Evolutionary conservation across 2,329 filamentous ascomycete genomes (phyloP), one percentile per base, ranked within the genome.

Genomic region (Penicillium oxalicum): DNA sequence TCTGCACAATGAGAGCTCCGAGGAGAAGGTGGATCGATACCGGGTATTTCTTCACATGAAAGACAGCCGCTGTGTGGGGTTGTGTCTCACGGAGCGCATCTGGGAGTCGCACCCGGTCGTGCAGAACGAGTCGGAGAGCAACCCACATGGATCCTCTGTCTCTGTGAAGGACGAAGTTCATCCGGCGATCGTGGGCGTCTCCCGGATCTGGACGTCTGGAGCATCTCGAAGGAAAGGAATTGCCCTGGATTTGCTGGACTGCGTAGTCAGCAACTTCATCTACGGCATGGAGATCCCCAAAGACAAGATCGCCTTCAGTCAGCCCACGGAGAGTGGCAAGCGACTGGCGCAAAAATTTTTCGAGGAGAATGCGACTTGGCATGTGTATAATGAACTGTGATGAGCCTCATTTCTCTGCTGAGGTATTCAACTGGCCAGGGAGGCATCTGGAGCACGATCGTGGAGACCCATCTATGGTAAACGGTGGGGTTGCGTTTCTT

Each of bases 131-230:
- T 53, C 50, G 34, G 53, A 56, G 26, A 49, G 53, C 29, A n/a
- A 28, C 18, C 47, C 59, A 26, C 54, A 62, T 45, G 65, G 68
- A 51, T 73, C 70, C 1, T 73, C 72, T 4, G 68, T 80, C 49
- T 74, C 71, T 2, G 67, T 76, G 33, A 69, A 70, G 44, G 65
- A 69, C 26, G 66, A 70, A 40, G 56, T 69, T 4, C 63, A 73
- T 26, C 66, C 72, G 2, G 80, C 77, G 2, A 70, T 78, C n/a
- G 71, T 84, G 46, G 80, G 81, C 13, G 76, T 86, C 26, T 83
- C 82, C 25, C 75, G 83, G 28, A 81, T 86, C 55, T 86, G 83
- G 83, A 82, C 80, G 0, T 80, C 78, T 6, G 74, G 72, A 5
- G 71, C 74, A 2, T 77, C 79, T 50, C 74, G 82, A 29, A 69